Evolutionary conservation across 2,329 filamentous ascomycete species (phyloP).

Genomic region (Elsinoe ampelina): DNA sequence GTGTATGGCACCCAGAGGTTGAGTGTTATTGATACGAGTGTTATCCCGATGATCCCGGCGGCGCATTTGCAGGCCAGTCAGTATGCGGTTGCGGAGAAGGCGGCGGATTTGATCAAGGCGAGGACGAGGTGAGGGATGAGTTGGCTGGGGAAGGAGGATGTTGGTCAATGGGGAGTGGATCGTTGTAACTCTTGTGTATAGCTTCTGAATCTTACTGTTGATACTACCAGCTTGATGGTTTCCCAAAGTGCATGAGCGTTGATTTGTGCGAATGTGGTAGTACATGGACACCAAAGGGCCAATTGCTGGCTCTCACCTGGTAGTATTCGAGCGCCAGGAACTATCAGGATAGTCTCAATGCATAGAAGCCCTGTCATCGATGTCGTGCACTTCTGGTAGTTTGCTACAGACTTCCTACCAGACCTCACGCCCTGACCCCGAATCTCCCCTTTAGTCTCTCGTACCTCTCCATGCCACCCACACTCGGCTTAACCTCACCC

Average conservation of each 20-base stretch:
- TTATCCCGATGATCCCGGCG: constrained; percentile 20
- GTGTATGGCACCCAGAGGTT: constrained; percentile 23
- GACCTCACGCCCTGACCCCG: background rate
- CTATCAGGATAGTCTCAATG: too few species aligned
- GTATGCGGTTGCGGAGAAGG: constrained; percentile 17
- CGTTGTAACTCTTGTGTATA: background rate
- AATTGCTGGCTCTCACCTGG: too few species aligned
- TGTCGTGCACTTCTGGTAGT: background rate
- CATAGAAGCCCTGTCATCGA: too few species aligned
- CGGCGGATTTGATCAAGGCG: constrained; percentile 15
- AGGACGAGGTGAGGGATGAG: background rate
- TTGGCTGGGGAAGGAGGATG: background rate
- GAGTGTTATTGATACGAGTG: constrained; percentile 23
- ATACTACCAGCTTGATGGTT: too few species aligned
- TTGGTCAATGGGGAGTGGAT: background rate
- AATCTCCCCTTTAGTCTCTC: constrained; percentile 40
- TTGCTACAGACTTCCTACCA: background rate
- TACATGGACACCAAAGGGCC: too few species aligned
- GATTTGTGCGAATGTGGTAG: too few species aligned
- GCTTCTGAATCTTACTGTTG: background rate
- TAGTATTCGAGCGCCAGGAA: too few species aligned
- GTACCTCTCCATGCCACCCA: constrained; percentile 50
- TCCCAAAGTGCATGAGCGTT: too few species aligned
- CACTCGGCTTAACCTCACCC: constrained; percentile 39
- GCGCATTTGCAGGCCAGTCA: constrained; percentile 15